Conservation (phyloP, 2,329 filamentous ascomycete genomes). For the Xylaria sp. region DNA sequence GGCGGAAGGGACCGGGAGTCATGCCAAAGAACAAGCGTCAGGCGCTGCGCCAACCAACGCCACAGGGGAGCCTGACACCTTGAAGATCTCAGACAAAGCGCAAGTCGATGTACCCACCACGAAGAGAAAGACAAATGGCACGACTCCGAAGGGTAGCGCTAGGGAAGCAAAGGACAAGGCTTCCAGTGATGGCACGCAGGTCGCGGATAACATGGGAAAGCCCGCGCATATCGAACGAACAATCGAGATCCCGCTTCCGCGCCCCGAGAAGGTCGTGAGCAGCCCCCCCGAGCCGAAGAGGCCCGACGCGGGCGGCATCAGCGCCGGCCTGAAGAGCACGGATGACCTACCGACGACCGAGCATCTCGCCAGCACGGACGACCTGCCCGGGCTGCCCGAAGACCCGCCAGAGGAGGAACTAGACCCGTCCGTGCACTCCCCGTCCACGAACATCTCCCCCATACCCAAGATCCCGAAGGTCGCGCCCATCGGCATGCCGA, state of each 20-base stretch:
- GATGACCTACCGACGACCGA: conserved; percentile 30
- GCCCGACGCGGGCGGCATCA: conserved; percentile 14
- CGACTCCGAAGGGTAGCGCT: not conserved
- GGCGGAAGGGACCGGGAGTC: conserved; percentile 19
- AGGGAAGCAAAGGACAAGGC: not conserved
- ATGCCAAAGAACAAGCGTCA: conserved; percentile 3
- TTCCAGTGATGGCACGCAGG: conserved; percentile 11
- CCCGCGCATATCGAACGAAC: conserved; percentile 35
- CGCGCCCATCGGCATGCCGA: conserved; percentile 41
- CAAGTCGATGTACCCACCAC: conserved; percentile 13
- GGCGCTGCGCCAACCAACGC: conserved; percentile 13
- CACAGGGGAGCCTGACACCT: conserved; percentile 26
- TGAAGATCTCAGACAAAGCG: conserved; percentile 24
- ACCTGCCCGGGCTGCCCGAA: conserved; percentile 27
- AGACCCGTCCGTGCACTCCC: conserved; percentile 37
- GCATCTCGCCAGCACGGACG: conserved; percentile 26
- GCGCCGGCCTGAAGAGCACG: conserved; percentile 26
- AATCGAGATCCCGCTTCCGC: conserved; percentile 38
- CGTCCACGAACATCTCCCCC: conserved; percentile 44
- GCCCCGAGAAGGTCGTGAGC: conserved; percentile 22
- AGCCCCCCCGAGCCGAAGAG: conserved; percentile 16
- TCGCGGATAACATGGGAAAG: conserved; percentile 36
- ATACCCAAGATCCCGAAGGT: conserved; percentile 49
- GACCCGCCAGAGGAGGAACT: conserved; percentile 39
- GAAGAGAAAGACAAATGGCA: not conserved